Base-by-base conservation (phyloP, 176 grass and related monocot species). In the Avena sativa region DNA sequence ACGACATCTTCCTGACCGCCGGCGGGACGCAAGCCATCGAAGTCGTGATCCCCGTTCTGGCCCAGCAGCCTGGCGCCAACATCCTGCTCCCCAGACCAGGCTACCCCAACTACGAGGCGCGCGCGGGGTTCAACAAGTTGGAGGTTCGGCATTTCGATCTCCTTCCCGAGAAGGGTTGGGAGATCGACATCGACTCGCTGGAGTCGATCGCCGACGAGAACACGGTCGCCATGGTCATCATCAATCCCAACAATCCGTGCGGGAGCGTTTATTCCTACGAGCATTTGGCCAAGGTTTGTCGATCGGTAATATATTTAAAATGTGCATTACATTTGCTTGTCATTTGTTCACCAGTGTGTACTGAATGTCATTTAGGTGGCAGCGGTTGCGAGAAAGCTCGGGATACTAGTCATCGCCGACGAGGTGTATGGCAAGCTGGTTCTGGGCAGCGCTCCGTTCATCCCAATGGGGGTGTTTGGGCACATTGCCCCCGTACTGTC, bases 181-280 rank as follows among this genome's bases (percentile, higher is more conserved):
- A 95, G 53, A 81, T 90, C 6, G 90, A 95, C n/a, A 51, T 92
- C 0, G 79, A 92, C 61, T 34, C 76, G 12, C 44, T 95, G 4
- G 83, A 95, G 53, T 25, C 83, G 4, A 81, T 92, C 7, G 93
- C 93, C 1, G 93, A 95, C 67, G 62, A 86, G 38, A 95, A 95
- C 71, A 95, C 93, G 16, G 60, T 58, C 0, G 93, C 93, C 0
- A 89, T 95, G 26, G 63, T 95, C 53, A 49, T 92, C 12, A 84
- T 95, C 26, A 95, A 92, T 25, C 93, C 93, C 8, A 87, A 89
- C 15, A 95, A 95, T 77, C 93, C 93, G 12, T 90, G 90, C 26
- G 93, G 93, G 36, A 90, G 79, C 47, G 90, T 95, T 17, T 95
- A 92, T 7, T 84, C 75, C 36, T 55, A 79, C 70, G 20, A 92